Conservation (phyloP, 2,329 filamentous ascomycete species). For the Ceratocystis alfenasii region DNA sequence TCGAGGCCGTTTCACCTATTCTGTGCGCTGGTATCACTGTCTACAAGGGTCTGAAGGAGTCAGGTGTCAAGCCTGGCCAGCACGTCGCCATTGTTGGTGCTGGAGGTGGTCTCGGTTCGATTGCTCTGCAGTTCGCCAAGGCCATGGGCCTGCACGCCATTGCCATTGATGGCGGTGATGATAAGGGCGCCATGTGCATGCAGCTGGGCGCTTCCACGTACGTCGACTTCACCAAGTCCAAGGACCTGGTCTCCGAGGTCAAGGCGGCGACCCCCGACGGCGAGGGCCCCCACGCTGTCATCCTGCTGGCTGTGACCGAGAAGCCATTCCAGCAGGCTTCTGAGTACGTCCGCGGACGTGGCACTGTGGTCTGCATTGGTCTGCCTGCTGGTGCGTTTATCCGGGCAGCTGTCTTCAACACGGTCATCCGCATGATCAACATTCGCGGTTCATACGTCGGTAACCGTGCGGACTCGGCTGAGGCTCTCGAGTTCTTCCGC, state of each 20-base stretch:
- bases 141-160: slow-evolving; percentile 77
- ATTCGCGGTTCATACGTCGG: slow-evolving; percentile 93
- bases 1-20: slow-evolving; percentile 68
- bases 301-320: slow-evolving; percentile 76
- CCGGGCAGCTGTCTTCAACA: slow-evolving; percentile 76
- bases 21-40: slow-evolving; percentile 80
- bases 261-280: slow-evolving; percentile 69
- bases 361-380: slow-evolving; percentile 78
- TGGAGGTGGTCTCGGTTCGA: slow-evolving; percentile 66
- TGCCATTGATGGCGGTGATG: slow-evolving; percentile 70
- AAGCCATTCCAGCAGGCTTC: slow-evolving; percentile 93
- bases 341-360: slow-evolving; percentile 71
- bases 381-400: slow-evolving; percentile 71
- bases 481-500: slow-evolving; percentile 82
- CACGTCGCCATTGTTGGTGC: slow-evolving; percentile 76
- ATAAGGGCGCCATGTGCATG: slow-evolving; percentile 62
- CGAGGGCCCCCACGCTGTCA: slow-evolving; percentile 73
- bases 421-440: slow-evolving; percentile 76
- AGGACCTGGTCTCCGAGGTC: slow-evolving; percentile 73
- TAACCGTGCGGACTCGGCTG: slow-evolving; percentile 74
- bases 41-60: slow-evolving; percentile 86
- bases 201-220: slow-evolving; percentile 59
- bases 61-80: slow-evolving; percentile 59
- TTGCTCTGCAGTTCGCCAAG: slow-evolving; percentile 78
- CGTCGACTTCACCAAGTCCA: slow-evolving; percentile 66